phyloP scores from a whole-genome alignment of 192 early-diverging fungal genomes.

The Spizellomyces sp. region DNA sequence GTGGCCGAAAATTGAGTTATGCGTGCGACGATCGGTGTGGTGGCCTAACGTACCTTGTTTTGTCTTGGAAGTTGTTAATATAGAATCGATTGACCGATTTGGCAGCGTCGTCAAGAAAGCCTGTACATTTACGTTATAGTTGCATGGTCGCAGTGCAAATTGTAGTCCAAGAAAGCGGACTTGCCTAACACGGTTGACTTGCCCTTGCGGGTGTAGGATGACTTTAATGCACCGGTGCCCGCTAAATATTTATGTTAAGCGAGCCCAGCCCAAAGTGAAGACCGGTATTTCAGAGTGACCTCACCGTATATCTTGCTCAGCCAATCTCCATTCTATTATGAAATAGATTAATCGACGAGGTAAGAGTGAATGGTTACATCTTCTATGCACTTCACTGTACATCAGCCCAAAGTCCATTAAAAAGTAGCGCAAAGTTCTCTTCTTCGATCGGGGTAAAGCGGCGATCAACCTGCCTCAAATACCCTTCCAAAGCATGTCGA shows the following conservation, averaged over 20 bases:
- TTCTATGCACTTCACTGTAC: too few species aligned
- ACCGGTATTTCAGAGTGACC: background rate
- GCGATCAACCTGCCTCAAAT: slow-evolving; percentile 23
- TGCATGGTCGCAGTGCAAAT: background rate
- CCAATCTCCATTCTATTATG: slow-evolving; percentile 76
- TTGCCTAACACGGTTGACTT: slow-evolving; percentile 70
- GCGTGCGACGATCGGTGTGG: background rate
- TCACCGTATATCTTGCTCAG: slow-evolving; percentile 80
- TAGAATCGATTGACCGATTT: slow-evolving; percentile 92
- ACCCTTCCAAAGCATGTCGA: slow-evolving; percentile 14
- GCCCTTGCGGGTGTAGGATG: slow-evolving; percentile 84
- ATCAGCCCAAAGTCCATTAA: slow-evolving; percentile 59
- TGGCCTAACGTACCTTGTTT: slow-evolving; percentile 37
- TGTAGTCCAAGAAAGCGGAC: background rate
- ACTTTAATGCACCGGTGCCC: slow-evolving; percentile 95
- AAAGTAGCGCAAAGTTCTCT: slow-evolving; percentile 37
- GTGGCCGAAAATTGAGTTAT: background rate
- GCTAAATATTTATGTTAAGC: slow-evolving; percentile 41
- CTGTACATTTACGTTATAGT: slow-evolving; percentile 26
- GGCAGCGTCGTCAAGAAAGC: slow-evolving; percentile 88
- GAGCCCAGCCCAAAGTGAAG: background rate
- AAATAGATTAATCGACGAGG: slow-evolving; percentile 26
- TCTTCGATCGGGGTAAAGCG: slow-evolving; percentile 14
- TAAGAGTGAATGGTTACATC: too few species aligned
- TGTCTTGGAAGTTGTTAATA: slow-evolving; percentile 96